A percentile compares a stretch with the other conserved stretches of the same genome.
Evolutionary conservation across 129 eudicot genomes (phyloP).

Genomic region (Logfia minima): DNA sequence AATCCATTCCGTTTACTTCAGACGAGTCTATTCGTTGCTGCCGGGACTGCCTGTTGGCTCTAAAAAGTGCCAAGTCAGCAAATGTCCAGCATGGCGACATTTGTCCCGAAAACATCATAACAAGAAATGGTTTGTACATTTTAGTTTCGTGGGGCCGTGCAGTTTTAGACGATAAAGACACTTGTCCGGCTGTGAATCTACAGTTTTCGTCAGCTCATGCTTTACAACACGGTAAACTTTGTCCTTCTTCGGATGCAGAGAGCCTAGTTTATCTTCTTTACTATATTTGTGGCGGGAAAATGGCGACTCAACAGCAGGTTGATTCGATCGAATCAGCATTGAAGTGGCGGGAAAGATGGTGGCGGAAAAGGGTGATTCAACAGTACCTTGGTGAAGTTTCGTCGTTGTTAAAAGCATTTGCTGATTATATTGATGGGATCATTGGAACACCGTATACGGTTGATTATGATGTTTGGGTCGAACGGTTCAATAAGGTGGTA

Average conservation of each 20-base stretch:
- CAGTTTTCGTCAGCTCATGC: slow-evolving; percentile 78
- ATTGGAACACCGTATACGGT: slow-evolving; percentile 80
- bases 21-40: slow-evolving; percentile 76
- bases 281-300: slow-evolving; percentile 62
- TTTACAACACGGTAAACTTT: slow-evolving; percentile 81
- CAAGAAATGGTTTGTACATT: slow-evolving; percentile 40
- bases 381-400: slow-evolving; percentile 67
- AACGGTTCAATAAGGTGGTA: slow-evolving; percentile 54
- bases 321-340: slow-evolving; percentile 88
- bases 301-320: slow-evolving; percentile 52
- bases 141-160: slow-evolving; percentile 89
- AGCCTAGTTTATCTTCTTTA: slow-evolving; percentile 70
- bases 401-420: slow-evolving; percentile 76
- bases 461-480: slow-evolving; percentile 81
- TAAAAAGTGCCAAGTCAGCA: slow-evolving; percentile 70
- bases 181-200: slow-evolving; percentile 69
- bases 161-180: slow-evolving; percentile 78
- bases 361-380: slow-evolving; percentile 70
- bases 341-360: slow-evolving; percentile 71
- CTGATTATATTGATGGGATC: slow-evolving; percentile 73
- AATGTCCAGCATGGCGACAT: slow-evolving; percentile 83
- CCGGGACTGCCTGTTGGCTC: slow-evolving; percentile 69
- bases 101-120: slow-evolving; percentile 72
- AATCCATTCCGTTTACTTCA: slow-evolving; percentile 49
- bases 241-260: slow-evolving; percentile 85